These are phyloP conservation scores for Phtheirospermum japonicum DNA, from an alignment of 257 asterid species.

Conservation along the genomic window DNA sequence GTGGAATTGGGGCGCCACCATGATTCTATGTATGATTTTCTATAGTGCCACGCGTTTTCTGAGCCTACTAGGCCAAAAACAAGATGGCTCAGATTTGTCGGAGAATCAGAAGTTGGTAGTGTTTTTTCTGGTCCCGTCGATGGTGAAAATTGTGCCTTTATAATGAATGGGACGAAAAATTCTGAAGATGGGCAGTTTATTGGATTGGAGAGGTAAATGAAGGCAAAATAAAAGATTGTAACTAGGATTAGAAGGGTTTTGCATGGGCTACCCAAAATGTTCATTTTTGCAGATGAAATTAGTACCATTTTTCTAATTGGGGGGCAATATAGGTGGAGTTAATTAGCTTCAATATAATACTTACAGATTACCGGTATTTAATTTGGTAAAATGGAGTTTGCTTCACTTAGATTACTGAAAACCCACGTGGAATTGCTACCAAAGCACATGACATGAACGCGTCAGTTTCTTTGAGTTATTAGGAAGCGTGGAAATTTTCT, in stretches of 20 bases:
- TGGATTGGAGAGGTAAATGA: conserved; percentile 31
- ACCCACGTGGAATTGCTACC: conserved; percentile 22
- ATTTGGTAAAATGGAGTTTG: conserved; percentile 17
- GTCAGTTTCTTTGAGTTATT: conserved; percentile 21
- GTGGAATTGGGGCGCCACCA: conserved; percentile 56
- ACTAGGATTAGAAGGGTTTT: conserved; percentile 31
- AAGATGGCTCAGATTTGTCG: conserved; percentile 41
- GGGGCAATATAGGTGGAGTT: neutral
- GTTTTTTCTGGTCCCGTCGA: neutral
- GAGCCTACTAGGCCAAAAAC: conserved; percentile 55
- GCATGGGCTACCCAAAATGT: conserved; percentile 26
- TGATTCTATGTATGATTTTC: conserved; percentile 46
- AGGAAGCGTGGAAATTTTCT: conserved; percentile 2
- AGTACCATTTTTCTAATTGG: conserved; percentile 11
- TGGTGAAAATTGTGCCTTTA: neutral
- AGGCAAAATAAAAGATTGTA: conserved; percentile 29
- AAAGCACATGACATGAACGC: conserved; percentile 24
- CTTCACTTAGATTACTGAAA: conserved; percentile 16
- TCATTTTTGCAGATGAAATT: conserved; percentile 23
- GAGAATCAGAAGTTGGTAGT: too few species aligned
- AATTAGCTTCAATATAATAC: neutral
- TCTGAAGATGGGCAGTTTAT: conserved; percentile 35
- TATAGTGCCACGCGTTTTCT: conserved; percentile 37
- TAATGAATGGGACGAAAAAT: conserved; percentile 23
- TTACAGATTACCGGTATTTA: neutral